Conservation (phyloP, 2,329 filamentous ascomycete species). For the Neofusicoccum laricinum region DNA sequence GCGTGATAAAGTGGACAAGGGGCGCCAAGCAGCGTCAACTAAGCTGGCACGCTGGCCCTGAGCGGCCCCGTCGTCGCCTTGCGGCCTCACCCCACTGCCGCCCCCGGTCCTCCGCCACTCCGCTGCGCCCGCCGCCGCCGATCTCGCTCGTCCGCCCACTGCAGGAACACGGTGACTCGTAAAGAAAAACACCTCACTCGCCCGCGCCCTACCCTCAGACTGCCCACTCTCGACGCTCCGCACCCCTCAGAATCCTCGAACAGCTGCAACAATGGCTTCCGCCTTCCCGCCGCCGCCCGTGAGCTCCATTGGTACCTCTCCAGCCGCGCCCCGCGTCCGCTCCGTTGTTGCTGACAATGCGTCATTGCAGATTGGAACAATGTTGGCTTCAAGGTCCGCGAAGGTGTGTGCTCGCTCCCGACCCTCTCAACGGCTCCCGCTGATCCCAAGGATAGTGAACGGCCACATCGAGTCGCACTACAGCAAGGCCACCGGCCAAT, state of each 20-base stretch:
- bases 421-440: neutral
- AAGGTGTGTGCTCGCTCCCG: slow-evolving; percentile 57
- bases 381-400: slow-evolving; percentile 87
- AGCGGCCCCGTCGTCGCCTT: neutral
- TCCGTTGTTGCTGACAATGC: neutral
- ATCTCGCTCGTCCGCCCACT: slow-evolving; percentile 3
- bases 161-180: neutral
- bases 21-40: slow-evolving; percentile 9
- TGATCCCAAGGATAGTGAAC: slow-evolving; percentile 61
- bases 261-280: slow-evolving; percentile 25
- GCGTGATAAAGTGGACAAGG: slow-evolving; percentile 11
- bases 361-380: slow-evolving; percentile 73
- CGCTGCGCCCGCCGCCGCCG: slow-evolving; percentile 11
- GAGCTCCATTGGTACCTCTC: slow-evolving; percentile 63
- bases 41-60: neutral
- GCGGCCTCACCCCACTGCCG: slow-evolving; percentile 1
- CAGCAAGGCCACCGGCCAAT: slow-evolving; percentile 69
- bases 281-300: slow-evolving; percentile 73
- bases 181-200: neutral
- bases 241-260: neutral
- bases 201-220: neutral
- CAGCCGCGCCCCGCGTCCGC: neutral
- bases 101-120: slow-evolving; percentile 7
- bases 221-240: neutral
- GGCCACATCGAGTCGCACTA: slow-evolving; percentile 90